Evolutionary conservation across 306 rosid species (phyloP).

Genomic region (Senna siamea): DNA sequence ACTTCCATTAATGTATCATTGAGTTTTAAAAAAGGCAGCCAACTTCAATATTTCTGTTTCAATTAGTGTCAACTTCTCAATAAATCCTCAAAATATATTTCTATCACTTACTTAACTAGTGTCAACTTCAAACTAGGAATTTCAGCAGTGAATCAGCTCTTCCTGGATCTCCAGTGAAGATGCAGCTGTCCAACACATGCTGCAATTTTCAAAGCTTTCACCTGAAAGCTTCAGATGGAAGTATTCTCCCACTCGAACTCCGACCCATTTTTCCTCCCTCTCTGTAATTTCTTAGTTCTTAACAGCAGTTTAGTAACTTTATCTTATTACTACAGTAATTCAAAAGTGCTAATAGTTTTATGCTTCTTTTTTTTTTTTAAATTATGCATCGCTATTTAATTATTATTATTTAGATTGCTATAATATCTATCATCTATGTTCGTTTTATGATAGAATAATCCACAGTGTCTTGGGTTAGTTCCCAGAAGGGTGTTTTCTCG

Average conservation of each 20-base stretch:
- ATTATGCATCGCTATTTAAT: background rate
- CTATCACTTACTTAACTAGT: too few species aligned
- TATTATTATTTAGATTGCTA: background rate
- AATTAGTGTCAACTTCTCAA: too few species aligned
- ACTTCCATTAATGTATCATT: too few species aligned
- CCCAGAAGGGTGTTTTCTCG: background rate
- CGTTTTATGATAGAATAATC: slow-evolving; percentile 3
- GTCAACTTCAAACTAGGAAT: too few species aligned
- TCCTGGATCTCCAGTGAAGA: background rate
- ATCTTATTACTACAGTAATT: background rate
- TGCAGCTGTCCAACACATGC: background rate
- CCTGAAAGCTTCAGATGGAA: background rate
- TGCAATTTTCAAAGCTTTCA: slow-evolving; percentile 3
- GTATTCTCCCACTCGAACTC: background rate
- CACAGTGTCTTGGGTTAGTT: background rate
- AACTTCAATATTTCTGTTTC: too few species aligned
- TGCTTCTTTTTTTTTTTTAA: too few species aligned
- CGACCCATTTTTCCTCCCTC: background rate
- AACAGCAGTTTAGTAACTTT: background rate
- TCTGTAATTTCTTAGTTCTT: background rate
- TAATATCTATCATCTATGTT: slow-evolving; percentile 13
- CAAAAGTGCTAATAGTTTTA: background rate
- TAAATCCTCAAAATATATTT: too few species aligned
- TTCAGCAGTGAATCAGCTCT: background rate
- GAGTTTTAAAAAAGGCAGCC: too few species aligned